Evolutionary conservation across 2,329 filamentous ascomycete species (phyloP).

Genomic region (Aureobasidium sp.): DNA sequence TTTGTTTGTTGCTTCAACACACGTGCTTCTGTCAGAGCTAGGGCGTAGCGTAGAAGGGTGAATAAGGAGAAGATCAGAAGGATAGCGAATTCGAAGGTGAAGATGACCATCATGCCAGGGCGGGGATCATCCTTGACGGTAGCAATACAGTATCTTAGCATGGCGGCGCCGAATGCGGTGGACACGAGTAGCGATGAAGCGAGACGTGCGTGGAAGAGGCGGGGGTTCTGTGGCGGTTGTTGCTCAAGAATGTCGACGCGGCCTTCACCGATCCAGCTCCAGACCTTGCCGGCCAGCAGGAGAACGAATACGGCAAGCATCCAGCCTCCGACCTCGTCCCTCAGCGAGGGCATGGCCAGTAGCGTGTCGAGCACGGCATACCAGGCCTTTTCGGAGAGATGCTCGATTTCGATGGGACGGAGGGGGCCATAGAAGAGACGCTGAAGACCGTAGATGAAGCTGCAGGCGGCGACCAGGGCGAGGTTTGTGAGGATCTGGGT

Average conservation of each 20-base stretch:
- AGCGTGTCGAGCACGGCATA: constrained; percentile 96
- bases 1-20: constrained; percentile 68
- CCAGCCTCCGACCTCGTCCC: constrained; percentile 88
- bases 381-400: constrained; percentile 96
- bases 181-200: constrained; percentile 71
- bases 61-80: constrained; percentile 72
- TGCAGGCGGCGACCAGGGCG: constrained; percentile 70
- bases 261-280: constrained; percentile 96
- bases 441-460: constrained; percentile 78
- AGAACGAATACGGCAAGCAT: constrained; percentile 95
- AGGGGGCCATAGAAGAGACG: constrained; percentile 83
- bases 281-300: constrained; percentile 88
- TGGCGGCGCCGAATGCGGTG: constrained; percentile 66
- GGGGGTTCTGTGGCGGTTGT: constrained; percentile 81
- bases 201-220: constrained; percentile 77
- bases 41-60: constrained; percentile 67
- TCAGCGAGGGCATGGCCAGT: constrained; percentile 95
- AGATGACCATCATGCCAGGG: constrained; percentile 99
- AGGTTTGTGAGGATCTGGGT: constrained; percentile 81
- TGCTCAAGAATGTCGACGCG: constrained; percentile 92
- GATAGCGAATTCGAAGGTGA: constrained; percentile 93
- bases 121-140: constrained; percentile 78
- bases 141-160: constrained; percentile 73
- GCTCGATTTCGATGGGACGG: constrained; percentile 89
- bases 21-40: constrained; percentile 68